A percentile compares a stretch with the other conserved stretches of the same genome.
Evolutionary conservation across 23 red algal species (phyloP).

Genomic region (Gracilaria domingensis): DNA sequence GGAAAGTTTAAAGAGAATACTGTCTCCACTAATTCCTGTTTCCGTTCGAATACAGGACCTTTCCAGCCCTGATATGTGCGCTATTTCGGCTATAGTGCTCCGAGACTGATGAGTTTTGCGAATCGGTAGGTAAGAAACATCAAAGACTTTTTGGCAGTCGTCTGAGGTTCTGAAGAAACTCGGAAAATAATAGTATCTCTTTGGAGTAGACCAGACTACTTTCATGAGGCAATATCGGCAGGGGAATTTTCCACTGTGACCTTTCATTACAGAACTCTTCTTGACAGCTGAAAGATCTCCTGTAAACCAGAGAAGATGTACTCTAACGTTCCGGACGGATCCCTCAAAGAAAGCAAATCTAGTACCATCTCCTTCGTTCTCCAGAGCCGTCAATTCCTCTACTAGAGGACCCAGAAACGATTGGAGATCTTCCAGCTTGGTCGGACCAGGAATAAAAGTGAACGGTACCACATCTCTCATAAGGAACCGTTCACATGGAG

Average conservation of each 20-base stretch:
- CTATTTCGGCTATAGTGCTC: background rate
- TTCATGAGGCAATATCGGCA: background rate
- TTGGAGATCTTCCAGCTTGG: background rate
- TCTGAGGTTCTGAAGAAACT: background rate
- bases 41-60: background rate
- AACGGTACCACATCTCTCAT: background rate
- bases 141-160: no score
- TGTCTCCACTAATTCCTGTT: background rate
- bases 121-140: no score
- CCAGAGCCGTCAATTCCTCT: background rate
- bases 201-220: background rate
- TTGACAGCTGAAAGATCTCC: no score
- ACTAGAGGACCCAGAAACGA: conserved; percentile 9
- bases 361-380: background rate
- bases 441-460: conserved; percentile 15
- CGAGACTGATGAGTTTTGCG: background rate
- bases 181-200: conserved; percentile 31
- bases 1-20: background rate
- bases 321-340: background rate
- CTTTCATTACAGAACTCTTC: conserved; percentile 21
- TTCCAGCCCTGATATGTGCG: background rate
- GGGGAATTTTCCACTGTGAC: conserved; percentile 23
- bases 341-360: background rate
- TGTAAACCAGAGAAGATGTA: conserved; percentile 3
- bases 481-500: background rate